phyloP scores from a whole-genome alignment of 768 basidiomycete genomes.

The Tylopilus felleus region DNA sequence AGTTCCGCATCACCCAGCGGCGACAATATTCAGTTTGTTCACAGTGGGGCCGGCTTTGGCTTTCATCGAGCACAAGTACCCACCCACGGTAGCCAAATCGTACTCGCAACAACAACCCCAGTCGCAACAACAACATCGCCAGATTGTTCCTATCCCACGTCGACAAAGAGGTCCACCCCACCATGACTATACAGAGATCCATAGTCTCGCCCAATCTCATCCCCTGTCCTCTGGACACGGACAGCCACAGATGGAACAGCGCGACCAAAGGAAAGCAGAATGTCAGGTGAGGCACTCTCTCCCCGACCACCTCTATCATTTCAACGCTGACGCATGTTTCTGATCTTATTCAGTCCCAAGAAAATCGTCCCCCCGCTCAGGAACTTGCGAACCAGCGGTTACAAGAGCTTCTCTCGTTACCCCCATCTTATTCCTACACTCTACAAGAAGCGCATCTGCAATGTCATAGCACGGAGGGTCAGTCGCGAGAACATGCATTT shows the following conservation, averaged over 20 bases:
- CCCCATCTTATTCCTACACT: not conserved
- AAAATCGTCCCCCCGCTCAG: not conserved
- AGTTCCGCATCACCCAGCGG: not conserved
- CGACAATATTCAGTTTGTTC: slow-evolving; percentile 1
- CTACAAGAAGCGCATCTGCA: not conserved
- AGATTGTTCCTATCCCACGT: slow-evolving; percentile 10
- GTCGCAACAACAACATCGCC: slow-evolving; percentile 9
- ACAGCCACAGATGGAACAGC: not conserved
- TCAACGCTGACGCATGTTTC: not conserved
- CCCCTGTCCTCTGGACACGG: not conserved
- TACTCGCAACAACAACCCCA: not conserved
- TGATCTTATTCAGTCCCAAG: not conserved
- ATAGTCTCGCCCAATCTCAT: not conserved
- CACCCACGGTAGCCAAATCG: not conserved
- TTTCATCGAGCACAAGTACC: not conserved
- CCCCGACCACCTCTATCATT: too few relatives aligned
- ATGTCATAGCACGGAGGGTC: not conserved
- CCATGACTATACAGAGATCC: not conserved
- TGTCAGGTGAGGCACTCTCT: slow-evolving; percentile 2
- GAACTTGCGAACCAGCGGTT: slow-evolving; percentile 20
- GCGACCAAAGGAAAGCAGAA: slow-evolving; percentile 4
- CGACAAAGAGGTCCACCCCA: not conserved
- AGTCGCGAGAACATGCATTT: not conserved
- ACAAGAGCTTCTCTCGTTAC: slow-evolving; percentile 22
- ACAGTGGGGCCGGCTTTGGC: not conserved